Evolutionary conservation across 164 flowering plant species (phyloP).

Genomic region (Saururus chinensis): DNA sequence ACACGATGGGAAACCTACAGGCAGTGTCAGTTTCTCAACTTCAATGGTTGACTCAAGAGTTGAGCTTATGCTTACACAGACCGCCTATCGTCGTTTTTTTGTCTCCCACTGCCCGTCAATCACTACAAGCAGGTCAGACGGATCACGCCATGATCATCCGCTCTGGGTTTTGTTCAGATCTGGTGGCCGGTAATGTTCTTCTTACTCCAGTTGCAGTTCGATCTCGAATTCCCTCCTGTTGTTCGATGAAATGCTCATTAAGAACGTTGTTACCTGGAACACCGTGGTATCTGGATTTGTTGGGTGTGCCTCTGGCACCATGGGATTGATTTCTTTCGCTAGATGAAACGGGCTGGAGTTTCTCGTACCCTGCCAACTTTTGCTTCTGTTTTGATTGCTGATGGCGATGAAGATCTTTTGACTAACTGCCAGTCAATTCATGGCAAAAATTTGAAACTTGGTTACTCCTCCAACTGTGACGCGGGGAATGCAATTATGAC

Average conservation of each 20-base stretch:
- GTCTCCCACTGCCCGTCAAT: conserved; percentile 8
- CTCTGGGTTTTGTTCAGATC: conserved; percentile 9
- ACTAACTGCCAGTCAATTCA: conserved; percentile 9
- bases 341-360: conserved; percentile 17
- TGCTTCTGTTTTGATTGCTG: conserved; percentile 12
- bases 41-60: conserved; percentile 1
- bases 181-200: conserved; percentile 11
- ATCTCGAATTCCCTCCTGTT: conserved; percentile 4
- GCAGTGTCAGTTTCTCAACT: background rate
- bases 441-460: conserved; percentile 18
- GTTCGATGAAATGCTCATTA: conserved; percentile 15
- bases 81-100: conserved; percentile 1
- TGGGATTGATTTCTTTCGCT: conserved; percentile 7
- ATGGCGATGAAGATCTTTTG: conserved; percentile 7
- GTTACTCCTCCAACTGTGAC: conserved; percentile 11
- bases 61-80: conserved; percentile 2
- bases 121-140: conserved; percentile 5
- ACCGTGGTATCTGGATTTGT: conserved; percentile 17
- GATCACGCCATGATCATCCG: conserved; percentile 15
- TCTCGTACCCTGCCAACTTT: conserved; percentile 17
- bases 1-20: no score
- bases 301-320: background rate
- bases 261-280: conserved; percentile 26
- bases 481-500: conserved; percentile 16
- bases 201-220: conserved; percentile 6